phyloP scores from a whole-genome alignment of 176 grass and related monocot genomes.

The Avena eriantha region DNA sequence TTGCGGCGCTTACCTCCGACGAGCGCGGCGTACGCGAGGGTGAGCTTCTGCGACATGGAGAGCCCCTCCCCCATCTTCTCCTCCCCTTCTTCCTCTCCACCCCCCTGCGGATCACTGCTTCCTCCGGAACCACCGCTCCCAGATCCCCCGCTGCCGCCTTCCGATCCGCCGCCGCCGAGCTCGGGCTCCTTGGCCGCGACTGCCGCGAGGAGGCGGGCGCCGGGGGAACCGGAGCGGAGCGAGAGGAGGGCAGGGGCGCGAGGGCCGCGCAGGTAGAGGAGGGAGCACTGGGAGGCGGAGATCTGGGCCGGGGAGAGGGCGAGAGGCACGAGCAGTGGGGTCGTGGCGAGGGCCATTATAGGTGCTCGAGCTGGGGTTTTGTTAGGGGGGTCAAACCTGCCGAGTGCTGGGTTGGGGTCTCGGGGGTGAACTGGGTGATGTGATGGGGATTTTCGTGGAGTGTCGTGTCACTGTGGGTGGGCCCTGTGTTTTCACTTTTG shows the following conservation, averaged over 20 bases:
- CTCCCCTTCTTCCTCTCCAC: constrained; percentile 46
- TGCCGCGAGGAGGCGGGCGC: constrained; percentile 38
- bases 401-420: neutral
- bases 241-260: neutral
- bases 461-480: too few relatives aligned
- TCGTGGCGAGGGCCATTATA: constrained; percentile 48
- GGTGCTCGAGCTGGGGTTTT: constrained; percentile 21
- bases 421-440: neutral
- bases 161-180: constrained; percentile 45
- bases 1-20: constrained; percentile 61
- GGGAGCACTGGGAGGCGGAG: constrained; percentile 42
- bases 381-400: neutral
- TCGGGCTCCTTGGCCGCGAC: constrained; percentile 50
- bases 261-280: constrained; percentile 8
- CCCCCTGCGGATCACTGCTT: neutral
- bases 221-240: constrained; percentile 27
- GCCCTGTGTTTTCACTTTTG: too few relatives aligned
- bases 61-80: constrained; percentile 51
- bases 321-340: constrained; percentile 48
- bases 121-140: constrained; percentile 27
- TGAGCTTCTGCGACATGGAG: constrained; percentile 96
- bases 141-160: constrained; percentile 28
- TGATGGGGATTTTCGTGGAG: constrained; percentile 6
- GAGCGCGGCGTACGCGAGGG: constrained; percentile 83
- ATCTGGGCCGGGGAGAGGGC: constrained; percentile 13